A percentile compares a stretch with the other conserved stretches of the same genome.
These are phyloP conservation scores for Rhytidiadelphus loreus DNA, from an alignment of 225 moss, liverwort and hornwort genomes.

Conservation along the genomic window DNA sequence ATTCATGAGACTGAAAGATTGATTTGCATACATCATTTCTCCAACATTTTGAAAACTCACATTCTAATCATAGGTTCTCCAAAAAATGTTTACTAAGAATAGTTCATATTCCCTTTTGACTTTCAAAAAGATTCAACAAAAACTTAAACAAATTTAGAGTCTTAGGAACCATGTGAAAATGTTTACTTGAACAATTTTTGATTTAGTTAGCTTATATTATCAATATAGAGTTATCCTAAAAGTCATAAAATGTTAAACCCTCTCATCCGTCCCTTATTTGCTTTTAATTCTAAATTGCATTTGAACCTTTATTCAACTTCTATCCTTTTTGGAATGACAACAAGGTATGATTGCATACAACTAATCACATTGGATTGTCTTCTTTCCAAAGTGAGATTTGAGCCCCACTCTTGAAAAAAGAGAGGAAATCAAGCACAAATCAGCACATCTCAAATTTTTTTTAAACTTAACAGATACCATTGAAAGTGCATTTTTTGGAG, in stretches of 20 bases:
- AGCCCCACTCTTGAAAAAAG: not conserved
- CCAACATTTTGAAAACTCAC: not conserved
- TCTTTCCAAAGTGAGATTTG: not conserved
- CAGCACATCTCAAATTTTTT: not conserved
- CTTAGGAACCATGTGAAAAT: not conserved
- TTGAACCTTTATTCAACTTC: too few relatives aligned
- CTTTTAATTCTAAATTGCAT: not conserved
- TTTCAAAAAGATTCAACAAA: not conserved
- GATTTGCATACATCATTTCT: not conserved
- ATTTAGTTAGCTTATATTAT: too few relatives aligned
- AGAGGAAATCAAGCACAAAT: not conserved
- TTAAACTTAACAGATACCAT: not conserved
- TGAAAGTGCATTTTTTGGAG: not conserved
- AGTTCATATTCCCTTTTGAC: accelerated
- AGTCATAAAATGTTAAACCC: accelerated
- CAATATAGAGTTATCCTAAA: not conserved
- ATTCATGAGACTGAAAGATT: not conserved
- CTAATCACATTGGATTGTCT: not conserved
- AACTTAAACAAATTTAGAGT: not conserved
- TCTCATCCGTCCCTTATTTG: accelerated
- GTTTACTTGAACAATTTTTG: not conserved
- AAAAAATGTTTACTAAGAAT: not conserved
- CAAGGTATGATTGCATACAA: not conserved
- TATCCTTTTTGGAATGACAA: not conserved
- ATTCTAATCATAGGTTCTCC: too few relatives aligned